Percentiles rank a stretch among this genome's conserved stretches.
phyloP scores from a whole-genome alignment of 1,139 yeast genomes.

The Taphrina pruni region DNA sequence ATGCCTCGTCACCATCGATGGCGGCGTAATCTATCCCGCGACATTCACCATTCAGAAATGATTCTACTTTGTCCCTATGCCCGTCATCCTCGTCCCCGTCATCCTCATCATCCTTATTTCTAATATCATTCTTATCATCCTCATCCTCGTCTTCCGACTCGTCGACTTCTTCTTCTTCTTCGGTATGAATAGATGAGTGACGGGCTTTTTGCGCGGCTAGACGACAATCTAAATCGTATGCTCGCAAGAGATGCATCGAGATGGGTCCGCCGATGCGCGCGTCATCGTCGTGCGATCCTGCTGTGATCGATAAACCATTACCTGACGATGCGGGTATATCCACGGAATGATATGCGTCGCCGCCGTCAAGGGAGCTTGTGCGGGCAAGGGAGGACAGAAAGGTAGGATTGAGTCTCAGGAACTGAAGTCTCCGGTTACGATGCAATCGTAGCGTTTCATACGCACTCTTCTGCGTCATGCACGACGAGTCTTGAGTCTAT shows the following conservation, averaged over 20 bases:
- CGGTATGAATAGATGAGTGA: not conserved
- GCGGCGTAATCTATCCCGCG: constrained; percentile 8
- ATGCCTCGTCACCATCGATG: constrained; percentile 9
- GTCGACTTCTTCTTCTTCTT: constrained; percentile 7
- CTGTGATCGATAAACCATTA: too few relatives aligned
- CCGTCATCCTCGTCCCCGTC: not conserved
- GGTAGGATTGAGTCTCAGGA: constrained; percentile 1
- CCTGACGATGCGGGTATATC: too few relatives aligned
- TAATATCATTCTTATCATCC: not conserved
- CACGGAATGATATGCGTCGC: too few relatives aligned
- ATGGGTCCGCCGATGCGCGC: constrained; percentile 29
- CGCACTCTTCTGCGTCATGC: not conserved
- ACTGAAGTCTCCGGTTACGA: constrained; percentile 22
- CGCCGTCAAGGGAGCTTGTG: not conserved
- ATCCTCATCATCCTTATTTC: not conserved
- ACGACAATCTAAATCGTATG: constrained; percentile 28
- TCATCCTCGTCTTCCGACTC: not conserved
- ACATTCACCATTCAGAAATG: constrained; percentile 9
- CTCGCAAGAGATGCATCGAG: constrained; percentile 5
- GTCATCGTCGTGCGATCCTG: not conserved
- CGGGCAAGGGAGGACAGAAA: not conserved
- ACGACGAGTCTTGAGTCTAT: not conserved
- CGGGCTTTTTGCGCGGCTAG: not conserved
- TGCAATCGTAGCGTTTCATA: not conserved
- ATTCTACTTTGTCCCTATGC: not conserved